A percentile compares a stretch with the other conserved stretches of the same genome.
Evolutionary conservation across 768 basidiomycete genomes (phyloP).

Genomic region (Galerina sulciceps): DNA sequence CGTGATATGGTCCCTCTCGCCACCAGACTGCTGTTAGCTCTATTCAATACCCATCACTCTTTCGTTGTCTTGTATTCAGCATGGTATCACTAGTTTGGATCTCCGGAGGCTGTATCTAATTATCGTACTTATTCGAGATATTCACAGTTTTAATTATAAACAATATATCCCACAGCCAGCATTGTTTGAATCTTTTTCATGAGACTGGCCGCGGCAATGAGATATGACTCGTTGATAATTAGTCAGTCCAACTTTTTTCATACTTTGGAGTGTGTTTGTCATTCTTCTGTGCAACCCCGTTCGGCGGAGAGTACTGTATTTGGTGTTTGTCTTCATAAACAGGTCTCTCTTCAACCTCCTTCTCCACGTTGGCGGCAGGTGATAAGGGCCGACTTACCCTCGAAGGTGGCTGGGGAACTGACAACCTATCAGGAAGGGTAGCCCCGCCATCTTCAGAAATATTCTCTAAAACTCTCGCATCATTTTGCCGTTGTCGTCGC

Average conservation of each 20-base stretch:
- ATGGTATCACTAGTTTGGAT: slow-evolving; percentile 10
- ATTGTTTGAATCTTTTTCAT: background rate
- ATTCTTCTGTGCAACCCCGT: background rate
- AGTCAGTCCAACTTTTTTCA: too few species aligned
- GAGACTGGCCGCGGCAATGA: background rate
- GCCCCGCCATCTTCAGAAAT: background rate
- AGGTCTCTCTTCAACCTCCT: background rate
- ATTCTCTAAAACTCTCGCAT: slow-evolving; percentile 3
- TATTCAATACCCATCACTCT: background rate
- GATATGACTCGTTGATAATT: background rate
- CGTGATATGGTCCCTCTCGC: background rate
- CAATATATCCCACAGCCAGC: background rate
- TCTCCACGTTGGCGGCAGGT: background rate
- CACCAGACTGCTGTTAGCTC: background rate
- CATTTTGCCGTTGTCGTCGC: slow-evolving; percentile 31
- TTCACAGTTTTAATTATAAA: slow-evolving; percentile 7
- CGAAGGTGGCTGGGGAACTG: background rate
- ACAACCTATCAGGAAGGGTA: background rate
- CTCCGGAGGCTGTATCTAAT: slow-evolving; percentile 24
- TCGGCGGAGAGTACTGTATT: background rate
- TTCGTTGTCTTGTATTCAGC: slow-evolving; percentile 1
- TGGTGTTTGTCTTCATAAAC: too few species aligned
- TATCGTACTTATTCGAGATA: slow-evolving; percentile 19
- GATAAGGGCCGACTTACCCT: background rate
- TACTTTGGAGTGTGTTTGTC: too few species aligned